Evolutionary conservation across 1,284 basidiomycete species (phyloP), one percentile per base, ranked within the genome.

Genomic region (Cerrena zonata): DNA sequence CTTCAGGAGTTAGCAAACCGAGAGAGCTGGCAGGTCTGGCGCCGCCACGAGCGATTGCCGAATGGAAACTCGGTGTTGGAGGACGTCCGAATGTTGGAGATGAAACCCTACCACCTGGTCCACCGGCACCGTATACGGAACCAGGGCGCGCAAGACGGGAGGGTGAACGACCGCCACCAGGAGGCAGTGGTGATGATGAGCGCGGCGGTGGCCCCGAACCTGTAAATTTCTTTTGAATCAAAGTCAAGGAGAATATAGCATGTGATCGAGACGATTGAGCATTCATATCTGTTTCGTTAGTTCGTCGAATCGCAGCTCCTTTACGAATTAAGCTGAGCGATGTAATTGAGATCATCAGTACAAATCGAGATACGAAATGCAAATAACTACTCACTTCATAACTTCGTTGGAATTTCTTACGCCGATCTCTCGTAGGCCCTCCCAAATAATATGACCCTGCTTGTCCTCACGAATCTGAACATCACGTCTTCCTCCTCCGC

Each of bases 261-360:
- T 99, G 95, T 22, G 93, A 96, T 56, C 95, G 89, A 41, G 94
- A 98, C 0, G 91, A 95, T 65, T 97, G 93, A 3, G 93, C 90
- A 65, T 99, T 99, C 95, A 99, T 98, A 63, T 94, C 92, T 37
- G 95, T 99, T 68, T 96, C 92, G 59, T 95, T 94, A 4, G 96
- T 99, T 49, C 94, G 84, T 45, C 95, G 83, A 46, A 95, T 86
- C 12, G 88, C 79, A 18, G 91, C 90, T 26, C 95, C 95, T 60
- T 91, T 86, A 58, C 86, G 84, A 53, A 95, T 77, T 52, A 91
- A 77, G 60, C 88, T 89, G 66, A 1, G 21, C 21, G 15, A 23
- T 15, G 37, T 45, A 34, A 46, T 36, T 15, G 22, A 18, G 26
- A 47, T 37, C n/a, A 15, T 23, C 19, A 19, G 41, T 13, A 42